Evolutionary conservation across 139 green algal genomes (phyloP).

Genomic region (Chlamydomonas schloesseri): DNA sequence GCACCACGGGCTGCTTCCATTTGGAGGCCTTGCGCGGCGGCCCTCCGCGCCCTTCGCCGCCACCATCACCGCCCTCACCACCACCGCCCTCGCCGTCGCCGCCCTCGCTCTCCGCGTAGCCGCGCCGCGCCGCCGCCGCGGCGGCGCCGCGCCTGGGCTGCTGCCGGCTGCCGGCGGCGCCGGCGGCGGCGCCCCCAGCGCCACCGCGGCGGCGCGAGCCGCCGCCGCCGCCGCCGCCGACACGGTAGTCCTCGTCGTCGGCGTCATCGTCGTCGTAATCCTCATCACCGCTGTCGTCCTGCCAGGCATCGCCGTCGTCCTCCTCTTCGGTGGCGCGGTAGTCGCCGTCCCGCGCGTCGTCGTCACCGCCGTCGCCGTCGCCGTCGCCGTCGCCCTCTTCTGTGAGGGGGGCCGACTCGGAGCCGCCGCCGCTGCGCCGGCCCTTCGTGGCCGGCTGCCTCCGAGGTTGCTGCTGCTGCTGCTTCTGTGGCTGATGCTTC

Average conservation of each 20-base stretch:
- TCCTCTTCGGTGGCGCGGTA: neutral
- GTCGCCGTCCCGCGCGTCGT: neutral
- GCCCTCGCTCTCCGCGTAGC: too few species aligned
- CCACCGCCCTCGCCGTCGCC: neutral
- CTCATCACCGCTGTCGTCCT: neutral
- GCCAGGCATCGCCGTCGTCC: neutral
- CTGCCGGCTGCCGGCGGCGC: neutral
- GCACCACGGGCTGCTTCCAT: neutral
- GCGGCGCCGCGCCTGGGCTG: neutral
- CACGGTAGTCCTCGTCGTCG: constrained; percentile 26
- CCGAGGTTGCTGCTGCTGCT: too few species aligned
- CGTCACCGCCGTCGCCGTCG: neutral
- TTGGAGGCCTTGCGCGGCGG: neutral
- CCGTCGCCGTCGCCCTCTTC: neutral
- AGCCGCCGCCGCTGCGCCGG: too few species aligned
- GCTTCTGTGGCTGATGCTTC: too few species aligned
- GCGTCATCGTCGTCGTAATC: neutral
- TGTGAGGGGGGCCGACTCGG: too few species aligned
- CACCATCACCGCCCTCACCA: neutral
- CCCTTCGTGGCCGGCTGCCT: too few species aligned
- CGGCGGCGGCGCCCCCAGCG: neutral
- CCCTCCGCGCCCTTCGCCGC: too few species aligned
- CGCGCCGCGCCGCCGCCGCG: neutral
- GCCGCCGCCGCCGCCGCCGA: too few species aligned
- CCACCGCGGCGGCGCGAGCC: too few species aligned